A percentile compares a stretch with the other conserved stretches of the same genome.
These are phyloP conservation scores for Tetrahymena borealis DNA, from an alignment of 73 alveolate genomes.

Conservation along the genomic window DNA sequence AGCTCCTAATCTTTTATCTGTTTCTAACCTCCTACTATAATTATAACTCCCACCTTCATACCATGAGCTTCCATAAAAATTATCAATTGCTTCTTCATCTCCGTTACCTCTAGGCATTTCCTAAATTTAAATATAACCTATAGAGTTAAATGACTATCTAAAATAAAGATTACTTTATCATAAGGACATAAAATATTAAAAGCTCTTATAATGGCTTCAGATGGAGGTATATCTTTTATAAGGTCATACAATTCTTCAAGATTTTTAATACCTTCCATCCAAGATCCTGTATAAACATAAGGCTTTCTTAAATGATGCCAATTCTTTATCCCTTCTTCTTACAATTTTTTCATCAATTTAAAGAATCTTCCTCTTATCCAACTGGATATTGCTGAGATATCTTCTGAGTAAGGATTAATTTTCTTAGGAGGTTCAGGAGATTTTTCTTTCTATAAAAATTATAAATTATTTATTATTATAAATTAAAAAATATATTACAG, in stretches of 20 bases:
- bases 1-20: conserved; percentile 14
- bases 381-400: conserved; percentile 12
- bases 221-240: conserved; percentile 46
- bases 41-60: conserved; percentile 22
- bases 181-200: conserved; percentile 48
- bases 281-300: conserved; percentile 66
- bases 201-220: conserved; percentile 60
- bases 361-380: conserved; percentile 54
- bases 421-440: background rate
- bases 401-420: conserved; percentile 37
- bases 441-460: background rate
- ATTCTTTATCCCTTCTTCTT: conserved; percentile 70
- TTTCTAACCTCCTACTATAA: conserved; percentile 4
- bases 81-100: conserved; percentile 21
- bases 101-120: conserved; percentile 30
- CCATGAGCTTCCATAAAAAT: conserved; percentile 34
- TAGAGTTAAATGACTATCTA: background rate
- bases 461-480: background rate
- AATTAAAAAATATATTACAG: background rate
- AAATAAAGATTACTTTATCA: background rate
- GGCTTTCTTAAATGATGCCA: conserved; percentile 64
- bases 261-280: conserved; percentile 74
- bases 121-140: background rate
- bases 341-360: conserved; percentile 50
- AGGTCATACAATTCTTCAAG: conserved; percentile 49